Evolutionary conservation across 2,329 filamentous ascomycete genomes (phyloP), one percentile per base, ranked within the genome.

Genomic region (Metarhizium guizhouense): DNA sequence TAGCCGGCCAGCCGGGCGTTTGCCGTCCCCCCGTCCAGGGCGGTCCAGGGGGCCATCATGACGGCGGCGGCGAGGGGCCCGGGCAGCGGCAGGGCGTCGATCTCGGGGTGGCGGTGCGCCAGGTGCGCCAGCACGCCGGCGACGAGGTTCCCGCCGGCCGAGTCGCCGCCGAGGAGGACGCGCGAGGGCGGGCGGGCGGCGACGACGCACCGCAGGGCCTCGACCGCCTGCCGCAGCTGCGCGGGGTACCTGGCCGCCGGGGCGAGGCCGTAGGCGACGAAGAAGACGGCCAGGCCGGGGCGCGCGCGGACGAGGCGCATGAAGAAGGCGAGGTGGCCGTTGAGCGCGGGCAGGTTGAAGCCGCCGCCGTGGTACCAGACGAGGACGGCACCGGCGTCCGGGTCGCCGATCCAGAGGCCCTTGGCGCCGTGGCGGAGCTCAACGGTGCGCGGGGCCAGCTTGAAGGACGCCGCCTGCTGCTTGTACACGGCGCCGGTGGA

Each of bases 311-410:
- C 42, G 14, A 62, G 42, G 4, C 55, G 48, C 38, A 53, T 53
- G 32, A 57, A 58, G 53, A 60, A 58, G 16, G 54, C 53, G 52
- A 62, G 56, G 36, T 61, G 58, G 48, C 56, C 60, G 14, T 50
- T 36, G 38, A 53, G 51, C 36, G 60, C 57, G n/a, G 61, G 56
- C 6, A 62, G 47, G 20, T 45, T 57, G 45, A 60, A 62, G 40
- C 61, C 61, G 29, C 61, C 61, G 18, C 61, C 61, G 18, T 63
- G 61, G 51, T 58, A 63, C 61, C 61, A 63, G 47, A 63, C 51
- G 7, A 63, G 53, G 6, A 63, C 61, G 14, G 58, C 52, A 16
- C 55, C 45, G 2, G 61, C 60, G 38, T 58, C 48, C 32, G 58
- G 55, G 47, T 62, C 52, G 6, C 61, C 61, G 2, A 63, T 59